A percentile compares a stretch with the other conserved stretches of the same genome.
Evolutionary conservation across 345 rosid species (phyloP).

Genomic region (Hibiscus trionum): DNA sequence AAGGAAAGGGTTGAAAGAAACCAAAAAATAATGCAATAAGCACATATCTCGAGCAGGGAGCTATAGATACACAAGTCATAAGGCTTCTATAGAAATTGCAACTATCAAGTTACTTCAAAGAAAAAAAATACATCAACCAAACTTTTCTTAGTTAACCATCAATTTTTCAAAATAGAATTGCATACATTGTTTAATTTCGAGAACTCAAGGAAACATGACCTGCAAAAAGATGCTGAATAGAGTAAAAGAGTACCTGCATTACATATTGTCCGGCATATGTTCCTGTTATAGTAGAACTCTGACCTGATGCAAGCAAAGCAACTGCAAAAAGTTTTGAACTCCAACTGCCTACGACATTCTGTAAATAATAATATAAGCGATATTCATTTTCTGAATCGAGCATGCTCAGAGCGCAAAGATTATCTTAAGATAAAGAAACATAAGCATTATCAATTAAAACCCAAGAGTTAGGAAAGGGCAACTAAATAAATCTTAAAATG

Average conservation of each 20-base stretch:
- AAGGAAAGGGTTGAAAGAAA: constrained; percentile 1
- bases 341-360: constrained; percentile 96
- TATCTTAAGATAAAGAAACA: background rate
- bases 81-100: background rate
- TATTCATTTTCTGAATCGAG: background rate
- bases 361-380: constrained; percentile 17
- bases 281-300: constrained; percentile 96
- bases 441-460: constrained; percentile 2
- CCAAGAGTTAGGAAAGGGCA: background rate
- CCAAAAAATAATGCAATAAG: background rate
- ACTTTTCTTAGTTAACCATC: background rate
- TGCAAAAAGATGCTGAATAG: background rate
- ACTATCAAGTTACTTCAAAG: background rate
- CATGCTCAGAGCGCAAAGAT: background rate
- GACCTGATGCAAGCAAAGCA: constrained; percentile 91
- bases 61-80: background rate
- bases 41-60: background rate
- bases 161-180: background rate
- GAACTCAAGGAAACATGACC: background rate
- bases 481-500: background rate
- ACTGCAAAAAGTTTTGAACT: constrained; percentile 89
- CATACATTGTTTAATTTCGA: background rate
- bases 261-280: constrained; percentile 98
- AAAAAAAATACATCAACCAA: background rate
- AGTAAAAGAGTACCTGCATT: constrained; percentile 56